Percentiles rank a stretch among this genome's conserved stretches.
Conservation (phyloP, 148 eudicot genomes). For the Salicornia ramosissima region DNA sequence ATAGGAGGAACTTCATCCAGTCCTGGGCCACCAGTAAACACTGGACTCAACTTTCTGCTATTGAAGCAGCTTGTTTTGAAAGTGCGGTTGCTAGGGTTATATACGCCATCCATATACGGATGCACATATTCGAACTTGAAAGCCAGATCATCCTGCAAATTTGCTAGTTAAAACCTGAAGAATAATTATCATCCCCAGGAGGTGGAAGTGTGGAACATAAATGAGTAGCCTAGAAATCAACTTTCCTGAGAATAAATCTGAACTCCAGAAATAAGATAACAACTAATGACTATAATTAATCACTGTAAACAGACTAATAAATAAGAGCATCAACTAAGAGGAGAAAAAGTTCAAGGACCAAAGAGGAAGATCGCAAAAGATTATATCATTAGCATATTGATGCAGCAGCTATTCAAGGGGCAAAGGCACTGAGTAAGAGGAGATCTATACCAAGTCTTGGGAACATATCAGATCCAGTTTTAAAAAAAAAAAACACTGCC, state of each 20-base stretch:
- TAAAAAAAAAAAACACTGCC: not conserved
- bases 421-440: not conserved
- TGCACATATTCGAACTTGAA: conserved; percentile 96
- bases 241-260: not conserved
- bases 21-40: conserved; percentile 96
- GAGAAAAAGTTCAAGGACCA: not conserved
- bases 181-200: conserved; percentile 2
- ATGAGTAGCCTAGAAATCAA: not conserved
- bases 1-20: conserved; percentile 95
- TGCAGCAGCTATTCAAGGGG: not conserved
- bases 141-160: conserved; percentile 84
- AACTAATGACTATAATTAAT: not conserved
- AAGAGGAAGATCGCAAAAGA: not conserved
- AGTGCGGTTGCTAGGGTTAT: conserved; percentile 71
- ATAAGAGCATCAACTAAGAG: not conserved
- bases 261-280: not conserved
- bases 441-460: not conserved
- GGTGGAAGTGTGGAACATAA: not conserved
- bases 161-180: conserved; percentile 5
- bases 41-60: conserved; percentile 91
- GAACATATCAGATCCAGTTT: not conserved
- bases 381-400: not conserved
- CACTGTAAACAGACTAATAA: not conserved
- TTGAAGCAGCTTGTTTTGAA: conserved; percentile 77
- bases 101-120: conserved; percentile 81